These are phyloP conservation scores for Barbarea vulgaris DNA, from an alignment of 345 rosid genomes.

Conservation along the genomic window DNA sequence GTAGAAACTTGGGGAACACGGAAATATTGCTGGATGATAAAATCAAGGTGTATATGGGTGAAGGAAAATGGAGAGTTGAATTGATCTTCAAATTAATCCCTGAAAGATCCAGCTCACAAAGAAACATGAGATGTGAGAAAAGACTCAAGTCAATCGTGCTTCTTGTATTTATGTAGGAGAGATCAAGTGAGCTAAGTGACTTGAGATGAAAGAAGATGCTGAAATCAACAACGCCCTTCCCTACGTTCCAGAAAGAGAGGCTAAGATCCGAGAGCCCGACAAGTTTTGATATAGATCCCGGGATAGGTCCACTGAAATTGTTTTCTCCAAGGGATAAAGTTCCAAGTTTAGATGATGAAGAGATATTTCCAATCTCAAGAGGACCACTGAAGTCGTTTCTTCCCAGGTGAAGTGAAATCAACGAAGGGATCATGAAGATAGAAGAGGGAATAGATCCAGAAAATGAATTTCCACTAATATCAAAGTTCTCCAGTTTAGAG, in stretches of 20 bases:
- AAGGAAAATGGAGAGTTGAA: background rate
- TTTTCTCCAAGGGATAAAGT: background rate
- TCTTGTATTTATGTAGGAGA: slow-evolving; percentile 12
- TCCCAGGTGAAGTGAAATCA: accelerated
- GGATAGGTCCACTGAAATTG: slow-evolving; percentile 36
- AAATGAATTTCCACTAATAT: background rate
- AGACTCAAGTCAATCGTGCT: background rate
- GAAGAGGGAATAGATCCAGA: background rate
- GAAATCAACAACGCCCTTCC: slow-evolving; percentile 2
- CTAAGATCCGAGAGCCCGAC: background rate
- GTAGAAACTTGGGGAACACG: slow-evolving; percentile 34
- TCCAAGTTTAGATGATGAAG: background rate
- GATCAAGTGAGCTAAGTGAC: background rate
- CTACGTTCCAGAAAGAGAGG: background rate
- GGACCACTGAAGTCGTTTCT: background rate
- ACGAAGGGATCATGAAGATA: slow-evolving; percentile 15
- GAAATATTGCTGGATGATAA: slow-evolving; percentile 19
- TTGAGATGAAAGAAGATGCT: slow-evolving; percentile 18
- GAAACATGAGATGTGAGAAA: slow-evolving; percentile 1
- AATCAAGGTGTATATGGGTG: background rate
- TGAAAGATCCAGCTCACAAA: background rate
- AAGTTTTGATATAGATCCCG: slow-evolving; percentile 16
- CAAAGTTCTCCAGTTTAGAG: background rate
- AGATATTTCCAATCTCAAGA: slow-evolving; percentile 17
- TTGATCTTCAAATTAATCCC: slow-evolving; percentile 11